Percentiles rank a stretch among this genome's conserved stretches.
These are phyloP conservation scores for Leishmania martiniquensis DNA, from an alignment of 208 protist species.

Conservation along the genomic window DNA sequence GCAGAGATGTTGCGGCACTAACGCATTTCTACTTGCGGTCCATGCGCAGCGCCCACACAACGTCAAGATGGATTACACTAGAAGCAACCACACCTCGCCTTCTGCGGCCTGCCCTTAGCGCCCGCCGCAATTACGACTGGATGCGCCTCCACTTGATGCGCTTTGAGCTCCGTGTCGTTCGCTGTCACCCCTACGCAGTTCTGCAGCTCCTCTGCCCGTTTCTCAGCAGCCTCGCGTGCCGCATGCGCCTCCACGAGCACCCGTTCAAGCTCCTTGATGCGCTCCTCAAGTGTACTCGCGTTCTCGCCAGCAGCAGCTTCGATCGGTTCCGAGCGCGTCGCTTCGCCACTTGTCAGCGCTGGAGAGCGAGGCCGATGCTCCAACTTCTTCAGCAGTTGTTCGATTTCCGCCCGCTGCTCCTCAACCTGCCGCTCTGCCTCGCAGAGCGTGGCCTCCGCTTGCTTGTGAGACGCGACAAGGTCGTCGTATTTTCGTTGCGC, in stretches of 20 bases:
- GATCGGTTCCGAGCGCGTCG: constrained; percentile 10
- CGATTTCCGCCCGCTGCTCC: constrained; percentile 15
- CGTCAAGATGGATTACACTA: neutral
- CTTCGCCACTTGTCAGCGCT: neutral
- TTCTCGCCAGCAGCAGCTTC: neutral
- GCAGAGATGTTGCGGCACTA: neutral
- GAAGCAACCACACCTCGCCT: constrained; percentile 47
- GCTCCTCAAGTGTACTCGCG: constrained; percentile 11
- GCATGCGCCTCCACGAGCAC: constrained; percentile 13
- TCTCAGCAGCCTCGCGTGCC: constrained; percentile 14
- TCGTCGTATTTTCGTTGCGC: constrained; percentile 25
- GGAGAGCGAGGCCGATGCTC: neutral
- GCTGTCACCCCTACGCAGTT: neutral
- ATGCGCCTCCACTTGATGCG: constrained; percentile 4
- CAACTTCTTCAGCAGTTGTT: constrained; percentile 14
- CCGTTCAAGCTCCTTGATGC: constrained; percentile 17
- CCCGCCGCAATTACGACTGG: neutral
- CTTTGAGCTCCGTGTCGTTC: neutral
- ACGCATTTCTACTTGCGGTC: neutral
- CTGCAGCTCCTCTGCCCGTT: constrained; percentile 15
- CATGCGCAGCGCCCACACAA: neutral
- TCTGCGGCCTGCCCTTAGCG: constrained; percentile 21
- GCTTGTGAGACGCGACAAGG: constrained; percentile 7
- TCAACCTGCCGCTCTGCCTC: constrained; percentile 21
- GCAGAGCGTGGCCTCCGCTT: constrained; percentile 10